These are phyloP conservation scores for Kurtzmaniella quercitrusa DNA, from an alignment of 1,139 yeast genomes.

Conservation along the genomic window DNA sequence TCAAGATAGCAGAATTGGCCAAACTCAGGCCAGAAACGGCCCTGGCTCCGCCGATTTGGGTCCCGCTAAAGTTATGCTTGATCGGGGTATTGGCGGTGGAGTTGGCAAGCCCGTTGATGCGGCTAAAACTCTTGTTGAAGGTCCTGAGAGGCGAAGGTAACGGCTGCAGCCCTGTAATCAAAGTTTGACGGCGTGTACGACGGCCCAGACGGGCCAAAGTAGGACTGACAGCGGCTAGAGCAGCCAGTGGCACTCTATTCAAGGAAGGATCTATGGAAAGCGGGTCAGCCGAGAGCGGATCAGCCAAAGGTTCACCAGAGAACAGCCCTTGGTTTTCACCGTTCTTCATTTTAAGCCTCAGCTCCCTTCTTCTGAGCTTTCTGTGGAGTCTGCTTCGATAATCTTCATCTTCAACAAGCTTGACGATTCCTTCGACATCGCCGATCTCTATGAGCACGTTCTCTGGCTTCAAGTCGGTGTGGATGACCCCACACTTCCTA, in stretches of 20 bases:
- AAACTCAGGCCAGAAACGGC: conserved; percentile 2
- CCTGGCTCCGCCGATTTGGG: conserved; percentile 6
- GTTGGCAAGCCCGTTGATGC: conserved; percentile 33
- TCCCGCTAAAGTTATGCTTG: conserved; percentile 17
- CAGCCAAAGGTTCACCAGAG: conserved; percentile 1
- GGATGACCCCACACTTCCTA: conserved; percentile 83
- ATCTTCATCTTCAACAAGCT: conserved; percentile 52
- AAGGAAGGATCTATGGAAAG: not conserved
- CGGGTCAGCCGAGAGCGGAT: not conserved
- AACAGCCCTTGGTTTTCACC: conserved; percentile 8
- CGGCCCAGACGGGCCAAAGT: conserved; percentile 46
- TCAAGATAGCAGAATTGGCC: not conserved
- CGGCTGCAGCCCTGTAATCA: conserved; percentile 85
- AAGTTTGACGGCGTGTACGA: conserved; percentile 65
- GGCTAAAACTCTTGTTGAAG: conserved; percentile 34
- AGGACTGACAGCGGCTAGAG: conserved; percentile 20
- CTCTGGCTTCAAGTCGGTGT: conserved; percentile 88
- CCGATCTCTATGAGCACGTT: conserved; percentile 79
- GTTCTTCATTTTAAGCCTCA: conserved; percentile 12
- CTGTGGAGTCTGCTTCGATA: conserved; percentile 40
- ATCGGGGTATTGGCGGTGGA: conserved; percentile 43
- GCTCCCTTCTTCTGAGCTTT: conserved; percentile 26
- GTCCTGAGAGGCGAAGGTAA: conserved; percentile 71
- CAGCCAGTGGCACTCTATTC: not conserved
- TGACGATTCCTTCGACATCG: conserved; percentile 67